Evolutionary conservation across 306 rosid genomes (phyloP).

Genomic region (Senna siamea): DNA sequence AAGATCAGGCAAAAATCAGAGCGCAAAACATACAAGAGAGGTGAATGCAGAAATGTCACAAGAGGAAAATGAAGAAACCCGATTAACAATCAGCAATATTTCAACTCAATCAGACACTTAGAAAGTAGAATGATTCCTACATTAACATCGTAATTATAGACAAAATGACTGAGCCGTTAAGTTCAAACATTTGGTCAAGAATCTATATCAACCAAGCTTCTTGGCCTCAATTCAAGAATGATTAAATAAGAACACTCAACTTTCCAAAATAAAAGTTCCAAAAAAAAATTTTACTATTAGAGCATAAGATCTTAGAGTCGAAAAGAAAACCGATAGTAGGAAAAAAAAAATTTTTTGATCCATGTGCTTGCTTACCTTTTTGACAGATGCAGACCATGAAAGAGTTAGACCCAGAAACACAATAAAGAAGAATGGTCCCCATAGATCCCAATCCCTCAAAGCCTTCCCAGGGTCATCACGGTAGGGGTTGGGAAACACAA

Average conservation of each 20-base stretch:
- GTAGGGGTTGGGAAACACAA: constrained; percentile 91
- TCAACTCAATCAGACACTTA: neutral
- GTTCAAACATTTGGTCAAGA: neutral
- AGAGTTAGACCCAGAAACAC: constrained; percentile 88
- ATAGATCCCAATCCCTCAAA: constrained; percentile 95
- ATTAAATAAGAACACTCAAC: neutral
- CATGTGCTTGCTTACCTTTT: constrained; percentile 59
- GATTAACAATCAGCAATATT: neutral
- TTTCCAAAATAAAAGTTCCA: neutral
- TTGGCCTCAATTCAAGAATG: neutral
- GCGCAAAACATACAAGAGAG: neutral
- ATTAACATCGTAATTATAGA: neutral
- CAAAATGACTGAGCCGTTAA: neutral
- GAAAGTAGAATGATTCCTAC: neutral
- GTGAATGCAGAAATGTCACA: neutral
- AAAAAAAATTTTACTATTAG: neutral
- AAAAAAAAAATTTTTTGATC: neutral
- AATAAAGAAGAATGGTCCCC: constrained; percentile 99
- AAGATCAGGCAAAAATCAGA: neutral
- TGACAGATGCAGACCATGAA: constrained; percentile 98
- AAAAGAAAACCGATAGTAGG: neutral
- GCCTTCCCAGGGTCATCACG: constrained; percentile 99
- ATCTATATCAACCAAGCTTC: neutral
- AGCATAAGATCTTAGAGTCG: neutral
- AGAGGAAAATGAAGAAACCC: neutral